Base-by-base conservation (phyloP, 2,329 filamentous ascomycete genomes). In the Conoideocrella luteorostrata region DNA sequence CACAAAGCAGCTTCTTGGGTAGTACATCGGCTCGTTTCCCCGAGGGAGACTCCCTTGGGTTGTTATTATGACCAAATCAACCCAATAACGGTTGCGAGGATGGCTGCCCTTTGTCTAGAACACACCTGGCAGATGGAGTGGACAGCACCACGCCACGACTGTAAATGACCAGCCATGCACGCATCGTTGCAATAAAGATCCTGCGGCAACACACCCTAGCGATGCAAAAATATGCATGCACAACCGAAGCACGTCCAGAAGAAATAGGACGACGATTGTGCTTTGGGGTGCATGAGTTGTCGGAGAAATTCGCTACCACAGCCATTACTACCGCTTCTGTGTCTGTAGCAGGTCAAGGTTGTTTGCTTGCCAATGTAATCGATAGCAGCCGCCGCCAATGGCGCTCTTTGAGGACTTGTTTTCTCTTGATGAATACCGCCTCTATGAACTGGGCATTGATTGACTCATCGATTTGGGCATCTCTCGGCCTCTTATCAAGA, bases 201-300 rank as follows among this genome's bases (percentile, higher is more conserved):
- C 29, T 32, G 13, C 17, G 29, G 12, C 17, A 7, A 32, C 6
- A 5, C 29, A 7, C 29, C 7, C 29, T 32, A 7, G 12, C 12
- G 29, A 11, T 7, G 20, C 33, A 22, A 15, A 6, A 6, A 9
- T n/a, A 36, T 36, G 33, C 33, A 36, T 9, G 33, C n/a, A 10
- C 33, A 36, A 29, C 9, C 26, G 33, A 36, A 18, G 33, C 33
- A 9, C 15, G 13, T 29, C 17, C 33, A 36, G 17, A 20, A 13
- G 17, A 21, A 18, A 36, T 10, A 18, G 34, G 18, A 36, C 4
- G 11, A 20, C 6, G 13, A 36, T 36, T 11, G 20, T 23, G 35
- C 11, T 39, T 39, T 5, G 15, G 33, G 28, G 20, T 33, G 39
- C 39, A 41, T 41, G 26, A 41, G 28, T 28, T 32, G 39, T 26